phyloP scores from a whole-genome alignment of 2,329 filamentous ascomycete species.

The Diaporthe capsici region DNA sequence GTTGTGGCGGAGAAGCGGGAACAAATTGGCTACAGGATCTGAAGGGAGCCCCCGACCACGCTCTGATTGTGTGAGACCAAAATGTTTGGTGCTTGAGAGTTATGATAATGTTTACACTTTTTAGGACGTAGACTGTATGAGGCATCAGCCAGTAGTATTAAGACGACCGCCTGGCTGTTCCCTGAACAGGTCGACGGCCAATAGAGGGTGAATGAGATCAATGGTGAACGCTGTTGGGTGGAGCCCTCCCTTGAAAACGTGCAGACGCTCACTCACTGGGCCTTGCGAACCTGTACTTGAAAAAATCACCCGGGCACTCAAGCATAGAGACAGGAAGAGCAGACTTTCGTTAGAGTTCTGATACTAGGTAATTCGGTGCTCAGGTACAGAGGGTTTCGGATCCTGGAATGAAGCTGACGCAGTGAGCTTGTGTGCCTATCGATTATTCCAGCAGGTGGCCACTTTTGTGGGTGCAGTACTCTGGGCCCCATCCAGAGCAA shows the following conservation, averaged over 20 bases:
- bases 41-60: slow-evolving; percentile 58
- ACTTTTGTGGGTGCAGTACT: not conserved
- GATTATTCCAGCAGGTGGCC: not conserved
- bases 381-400: not conserved
- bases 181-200: not conserved
- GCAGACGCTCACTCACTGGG: not conserved
- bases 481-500: slow-evolving; percentile 38
- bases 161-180: no score
- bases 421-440: not conserved
- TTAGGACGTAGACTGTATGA: not conserved
- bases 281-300: not conserved
- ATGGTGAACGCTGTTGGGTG: no score
- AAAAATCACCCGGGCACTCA: not conserved
- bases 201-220: not conserved
- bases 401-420: not conserved
- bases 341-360: not conserved
- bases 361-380: not conserved
- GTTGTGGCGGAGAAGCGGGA: slow-evolving; percentile 43
- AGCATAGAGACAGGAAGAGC: no score
- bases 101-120: not conserved
- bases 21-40: slow-evolving; percentile 61
- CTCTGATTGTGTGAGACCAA: slow-evolving; percentile 56
- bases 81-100: not conserved
- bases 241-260: not conserved
- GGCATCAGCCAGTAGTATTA: no score